Percentiles rank a stretch among this genome's conserved stretches.
phyloP scores from a whole-genome alignment of 1,284 basidiomycete species.

The Fomitopsis schrenkii region DNA sequence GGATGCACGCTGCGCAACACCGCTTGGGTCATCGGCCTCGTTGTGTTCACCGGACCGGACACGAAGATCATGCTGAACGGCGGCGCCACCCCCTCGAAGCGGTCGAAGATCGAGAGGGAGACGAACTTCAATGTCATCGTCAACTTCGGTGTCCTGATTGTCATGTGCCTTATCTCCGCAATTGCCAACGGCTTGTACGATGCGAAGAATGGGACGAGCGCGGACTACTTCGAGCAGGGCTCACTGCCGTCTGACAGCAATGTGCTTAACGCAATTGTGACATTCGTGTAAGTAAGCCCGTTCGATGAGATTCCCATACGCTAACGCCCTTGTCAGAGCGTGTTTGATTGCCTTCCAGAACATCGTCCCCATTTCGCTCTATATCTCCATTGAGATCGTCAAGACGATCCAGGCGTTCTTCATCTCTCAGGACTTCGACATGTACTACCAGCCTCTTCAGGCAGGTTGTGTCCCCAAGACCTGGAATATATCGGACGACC shows the following conservation, averaged over 20 bases:
- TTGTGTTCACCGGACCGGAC: conserved; percentile 92
- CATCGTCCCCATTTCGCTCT: conserved; percentile 95
- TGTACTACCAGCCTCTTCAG: conserved; percentile 91
- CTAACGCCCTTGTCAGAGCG: conserved; percentile 42
- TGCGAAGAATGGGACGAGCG: conserved; percentile 60
- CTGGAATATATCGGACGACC: conserved; percentile 97
- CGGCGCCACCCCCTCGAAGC: conserved; percentile 88
- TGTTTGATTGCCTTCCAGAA: conserved; percentile 96
- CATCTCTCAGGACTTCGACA: conserved; percentile 95
- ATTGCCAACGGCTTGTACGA: conserved; percentile 77
- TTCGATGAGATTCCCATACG: background rate
- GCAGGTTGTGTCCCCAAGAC: conserved; percentile 93
- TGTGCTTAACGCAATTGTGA: conserved; percentile 80
- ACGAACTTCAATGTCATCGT: conserved; percentile 98
- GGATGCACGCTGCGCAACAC: conserved; percentile 95
- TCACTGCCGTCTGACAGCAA: conserved; percentile 58
- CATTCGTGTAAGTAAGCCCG: conserved; percentile 71
- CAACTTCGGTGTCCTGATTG: conserved; percentile 81
- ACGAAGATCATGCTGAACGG: conserved; percentile 99
- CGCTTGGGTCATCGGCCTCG: conserved; percentile 90
- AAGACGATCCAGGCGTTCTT: conserved; percentile 98
- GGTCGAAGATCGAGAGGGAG: conserved; percentile 95
- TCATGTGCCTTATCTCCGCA: conserved; percentile 76
- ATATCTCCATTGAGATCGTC: conserved; percentile 98
- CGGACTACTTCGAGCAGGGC: conserved; percentile 67